phyloP scores from a whole-genome alignment of 2,329 filamentous ascomycete species.

The Aspergillus aculeatus region DNA sequence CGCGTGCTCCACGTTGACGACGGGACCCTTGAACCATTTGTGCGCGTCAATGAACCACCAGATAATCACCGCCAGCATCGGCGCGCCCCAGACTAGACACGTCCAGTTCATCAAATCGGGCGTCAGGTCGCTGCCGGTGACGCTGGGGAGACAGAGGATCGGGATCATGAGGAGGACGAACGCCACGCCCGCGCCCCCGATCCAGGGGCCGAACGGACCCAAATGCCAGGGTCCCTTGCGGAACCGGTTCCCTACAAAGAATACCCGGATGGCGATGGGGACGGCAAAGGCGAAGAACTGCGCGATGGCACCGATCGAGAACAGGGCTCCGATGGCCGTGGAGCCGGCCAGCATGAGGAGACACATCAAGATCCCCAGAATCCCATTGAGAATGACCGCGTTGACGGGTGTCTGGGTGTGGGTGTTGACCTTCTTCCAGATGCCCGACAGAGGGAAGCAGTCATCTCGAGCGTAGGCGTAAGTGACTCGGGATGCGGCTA shows the following conservation, averaged over 20 bases:
- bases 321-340: slow-evolving; percentile 65
- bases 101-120: slow-evolving; percentile 66
- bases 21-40: slow-evolving; percentile 70
- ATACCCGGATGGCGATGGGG: slow-evolving; percentile 45
- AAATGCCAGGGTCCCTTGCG: slow-evolving; percentile 68
- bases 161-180: slow-evolving; percentile 69
- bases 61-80: slow-evolving; percentile 58
- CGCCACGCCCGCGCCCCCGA: slow-evolving; percentile 55
- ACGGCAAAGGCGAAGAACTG: slow-evolving; percentile 58
- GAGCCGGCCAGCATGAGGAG: slow-evolving; percentile 65
- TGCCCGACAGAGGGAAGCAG: slow-evolving; percentile 62
- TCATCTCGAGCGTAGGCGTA: slow-evolving; percentile 73
- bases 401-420: slow-evolving; percentile 67
- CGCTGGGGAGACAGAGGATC: slow-evolving; percentile 63
- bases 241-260: slow-evolving; percentile 61
- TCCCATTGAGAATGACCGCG: slow-evolving; percentile 66
- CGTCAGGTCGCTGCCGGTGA: slow-evolving; percentile 55
- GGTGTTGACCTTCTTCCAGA: slow-evolving; percentile 61
- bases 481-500: slow-evolving; percentile 65
- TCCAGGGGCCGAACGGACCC: slow-evolving; percentile 57
- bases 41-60: slow-evolving; percentile 65
- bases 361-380: slow-evolving; percentile 59
- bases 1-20: slow-evolving; percentile 63
- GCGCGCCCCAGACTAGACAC: slow-evolving; percentile 63
- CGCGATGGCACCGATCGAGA: slow-evolving; percentile 68